Evolutionary conservation across 176 grass and related monocot genomes (phyloP).

Genomic region (Aegilops sharonensis): DNA sequence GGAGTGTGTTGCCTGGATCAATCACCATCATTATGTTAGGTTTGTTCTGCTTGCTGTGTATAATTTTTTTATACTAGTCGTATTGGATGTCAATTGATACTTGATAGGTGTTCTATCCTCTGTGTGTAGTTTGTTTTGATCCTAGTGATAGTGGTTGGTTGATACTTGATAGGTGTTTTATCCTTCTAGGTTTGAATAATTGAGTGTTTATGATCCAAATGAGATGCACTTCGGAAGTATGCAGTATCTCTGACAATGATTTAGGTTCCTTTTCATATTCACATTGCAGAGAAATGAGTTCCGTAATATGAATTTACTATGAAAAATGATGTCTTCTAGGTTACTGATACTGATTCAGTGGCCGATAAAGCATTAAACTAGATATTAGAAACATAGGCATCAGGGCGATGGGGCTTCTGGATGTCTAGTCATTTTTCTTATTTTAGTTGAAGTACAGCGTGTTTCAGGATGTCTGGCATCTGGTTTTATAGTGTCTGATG

Average conservation of each 20-base stretch:
- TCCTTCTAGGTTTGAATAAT: background rate
- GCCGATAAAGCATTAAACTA: slow-evolving; percentile 7
- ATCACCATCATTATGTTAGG: slow-evolving; percentile 79
- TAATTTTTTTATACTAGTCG: background rate
- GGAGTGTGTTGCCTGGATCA: slow-evolving; percentile 71
- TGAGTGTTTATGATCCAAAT: slow-evolving; percentile 9
- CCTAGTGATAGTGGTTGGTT: background rate
- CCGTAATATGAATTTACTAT: background rate
- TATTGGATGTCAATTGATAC: background rate
- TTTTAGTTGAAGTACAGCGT: background rate
- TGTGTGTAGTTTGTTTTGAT: slow-evolving; percentile 15
- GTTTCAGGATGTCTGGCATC: slow-evolving; percentile 1
- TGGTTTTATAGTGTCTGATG: background rate
- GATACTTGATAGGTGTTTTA: slow-evolving; percentile 5
- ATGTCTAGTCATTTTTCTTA: background rate
- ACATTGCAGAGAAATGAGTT: background rate
- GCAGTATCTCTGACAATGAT: slow-evolving; percentile 3
- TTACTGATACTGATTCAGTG: slow-evolving; percentile 6
- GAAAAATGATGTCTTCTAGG: background rate
- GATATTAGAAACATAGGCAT: slow-evolving; percentile 5
- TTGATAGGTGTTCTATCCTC: background rate
- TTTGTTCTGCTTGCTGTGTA: slow-evolving; percentile 27
- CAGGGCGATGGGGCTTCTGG: background rate
- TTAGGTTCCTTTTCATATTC: background rate
- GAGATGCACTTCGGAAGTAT: background rate